Percentiles rank a stretch among this genome's conserved stretches.
These are phyloP conservation scores for Globisporangium irregulare DNA, from an alignment of 352 stramenopile genomes.

Conservation along the genomic window DNA sequence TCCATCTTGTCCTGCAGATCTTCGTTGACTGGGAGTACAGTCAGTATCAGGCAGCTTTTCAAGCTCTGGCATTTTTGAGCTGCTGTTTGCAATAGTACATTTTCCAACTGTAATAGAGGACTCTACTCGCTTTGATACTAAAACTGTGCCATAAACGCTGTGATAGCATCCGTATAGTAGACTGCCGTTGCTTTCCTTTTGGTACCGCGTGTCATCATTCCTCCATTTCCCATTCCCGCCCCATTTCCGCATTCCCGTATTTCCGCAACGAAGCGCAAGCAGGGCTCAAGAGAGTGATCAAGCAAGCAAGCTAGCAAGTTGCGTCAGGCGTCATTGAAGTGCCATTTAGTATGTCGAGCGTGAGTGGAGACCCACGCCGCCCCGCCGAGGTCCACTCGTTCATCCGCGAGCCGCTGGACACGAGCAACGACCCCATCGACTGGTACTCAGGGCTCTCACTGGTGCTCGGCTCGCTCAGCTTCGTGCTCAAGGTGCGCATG, in stretches of 20 bases:
- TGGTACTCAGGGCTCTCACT: constrained; percentile 72
- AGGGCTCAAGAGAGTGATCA: background rate
- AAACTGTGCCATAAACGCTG: background rate
- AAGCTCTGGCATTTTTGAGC: background rate
- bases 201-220: background rate
- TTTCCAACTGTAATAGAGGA: background rate
- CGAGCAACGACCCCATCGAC: constrained; percentile 36
- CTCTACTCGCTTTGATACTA: background rate
- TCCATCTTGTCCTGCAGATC: constrained; percentile 29
- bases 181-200: background rate
- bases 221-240: background rate
- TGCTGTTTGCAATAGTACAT: background rate
- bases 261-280: background rate
- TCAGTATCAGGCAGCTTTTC: background rate
- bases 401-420: constrained; percentile 49
- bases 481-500: constrained; percentile 57
- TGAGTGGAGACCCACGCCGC: constrained; percentile 50
- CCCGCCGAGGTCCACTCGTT: constrained; percentile 70
- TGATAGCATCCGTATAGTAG: background rate
- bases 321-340: background rate
- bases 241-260: background rate
- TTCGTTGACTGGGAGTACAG: background rate
- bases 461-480: constrained; percentile 47
- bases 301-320: too few relatives aligned
- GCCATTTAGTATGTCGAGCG: constrained; percentile 14